Evolutionary conservation across 2,329 filamentous ascomycete species (phyloP), one percentile per base, ranked within the genome.

Genomic region (Trichophyton verrucosum): DNA sequence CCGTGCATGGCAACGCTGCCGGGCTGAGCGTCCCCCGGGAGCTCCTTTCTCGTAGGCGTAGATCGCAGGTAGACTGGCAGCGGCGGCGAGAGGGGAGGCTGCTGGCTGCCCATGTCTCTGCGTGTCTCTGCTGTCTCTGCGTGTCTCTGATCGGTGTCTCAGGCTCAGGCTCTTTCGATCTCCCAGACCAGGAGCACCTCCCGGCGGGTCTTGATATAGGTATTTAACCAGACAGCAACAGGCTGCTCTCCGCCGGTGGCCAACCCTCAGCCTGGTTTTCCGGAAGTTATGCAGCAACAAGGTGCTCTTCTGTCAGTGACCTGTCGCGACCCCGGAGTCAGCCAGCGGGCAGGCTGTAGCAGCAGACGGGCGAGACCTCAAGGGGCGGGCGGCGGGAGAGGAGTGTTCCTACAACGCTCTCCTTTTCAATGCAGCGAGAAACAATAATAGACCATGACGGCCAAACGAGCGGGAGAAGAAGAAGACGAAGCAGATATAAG

Each of bases 1-100:
- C 67, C 65, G 44, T 72, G 71, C 36, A 70, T 66, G 20, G 69
- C 62, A 2, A 66, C 65, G 13, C 65, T 63, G 49, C 65, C 63
- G 49, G 66, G 27, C 27, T 30, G 27, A 30, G 27, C 27, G 27
- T 30, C 6, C 27, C 27, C 56, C 0, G 67, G 60, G 3, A 69
- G 15, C 1, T 69, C 63, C 56, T 72, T 74, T 47, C 72, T 68
- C 27, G 63, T 59, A 1, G 64, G 64, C 27, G 61, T 49, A 57
- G 74, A 71, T 64, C 71, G 68, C 63, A 76, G 68, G 65, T 77
- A 76, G 63, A 74, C 74, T 30, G 74, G 73, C n/a, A 75, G 71
- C 63, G 75, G 75, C 67, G 75, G 72, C 42, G 75, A 72, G 42
- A 73, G 66, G 57, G 73, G 68, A 22, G 65, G 62, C 17, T 63